Evolutionary conservation across 2,329 filamentous ascomycete genomes (phyloP).

Genomic region (Botrytis squamosa): DNA sequence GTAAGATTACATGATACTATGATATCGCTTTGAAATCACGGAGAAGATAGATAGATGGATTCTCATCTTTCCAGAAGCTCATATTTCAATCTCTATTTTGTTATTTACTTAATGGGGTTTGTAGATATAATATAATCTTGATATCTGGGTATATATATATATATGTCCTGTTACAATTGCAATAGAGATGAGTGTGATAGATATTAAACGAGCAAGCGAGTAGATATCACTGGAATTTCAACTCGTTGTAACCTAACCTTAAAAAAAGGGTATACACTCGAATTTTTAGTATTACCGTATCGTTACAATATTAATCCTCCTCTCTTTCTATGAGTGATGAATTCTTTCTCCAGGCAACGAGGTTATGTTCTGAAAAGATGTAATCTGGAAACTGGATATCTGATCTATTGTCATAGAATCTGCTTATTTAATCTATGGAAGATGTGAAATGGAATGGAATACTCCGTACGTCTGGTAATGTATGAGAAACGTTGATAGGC

Average conservation of each 20-base stretch:
- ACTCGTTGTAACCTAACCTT: neutral
- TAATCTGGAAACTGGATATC: too few relatives aligned
- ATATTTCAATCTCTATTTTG: neutral
- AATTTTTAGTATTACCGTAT: too few relatives aligned
- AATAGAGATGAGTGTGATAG: neutral
- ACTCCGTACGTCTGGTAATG: neutral
- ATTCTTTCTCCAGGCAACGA: neutral
- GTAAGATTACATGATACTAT: neutral
- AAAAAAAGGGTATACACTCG: too few relatives aligned
- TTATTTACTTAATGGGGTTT: neutral
- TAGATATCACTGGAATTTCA: neutral
- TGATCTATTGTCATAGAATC: neutral
- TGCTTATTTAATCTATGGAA: fast-evolving
- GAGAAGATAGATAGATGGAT: neutral
- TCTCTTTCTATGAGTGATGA: neutral
- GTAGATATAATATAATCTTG: neutral
- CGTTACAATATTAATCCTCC: neutral
- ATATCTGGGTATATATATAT: neutral
- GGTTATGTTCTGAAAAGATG: too few relatives aligned
- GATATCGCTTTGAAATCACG: neutral
- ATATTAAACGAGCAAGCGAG: neutral
- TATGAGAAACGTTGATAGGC: neutral
- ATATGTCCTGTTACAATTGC: too few relatives aligned
- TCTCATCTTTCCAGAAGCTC: neutral
- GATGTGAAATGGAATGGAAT: neutral